A percentile compares a stretch with the other conserved stretches of the same genome.
These are phyloP conservation scores for Lactarius hatsudake DNA, from an alignment of 768 basidiomycete species.

Conservation along the genomic window DNA sequence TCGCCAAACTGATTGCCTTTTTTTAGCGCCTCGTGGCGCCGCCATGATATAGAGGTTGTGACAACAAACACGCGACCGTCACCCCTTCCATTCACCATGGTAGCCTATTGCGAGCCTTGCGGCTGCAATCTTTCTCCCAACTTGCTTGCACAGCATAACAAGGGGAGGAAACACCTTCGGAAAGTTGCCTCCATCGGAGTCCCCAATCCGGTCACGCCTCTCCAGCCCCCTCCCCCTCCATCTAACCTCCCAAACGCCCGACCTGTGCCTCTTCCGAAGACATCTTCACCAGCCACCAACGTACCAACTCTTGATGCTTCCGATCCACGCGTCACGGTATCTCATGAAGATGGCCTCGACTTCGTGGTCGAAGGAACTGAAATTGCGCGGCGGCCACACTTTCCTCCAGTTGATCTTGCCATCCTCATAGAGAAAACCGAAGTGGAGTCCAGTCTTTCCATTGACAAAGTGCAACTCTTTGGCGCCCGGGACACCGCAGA, in stretches of 20 bases:
- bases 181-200: background rate
- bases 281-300: background rate
- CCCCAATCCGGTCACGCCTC: background rate
- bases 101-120: conserved; percentile 25
- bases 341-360: conserved; percentile 14
- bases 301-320: background rate
- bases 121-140: background rate
- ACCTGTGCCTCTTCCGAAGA: background rate
- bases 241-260: background rate
- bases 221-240: background rate
- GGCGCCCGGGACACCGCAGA: background rate
- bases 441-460: background rate
- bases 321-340: conserved; percentile 5
- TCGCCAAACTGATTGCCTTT: background rate
- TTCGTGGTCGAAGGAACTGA: conserved; percentile 2
- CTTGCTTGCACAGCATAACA: background rate
- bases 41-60: background rate
- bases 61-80: background rate
- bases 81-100: conserved; percentile 8
- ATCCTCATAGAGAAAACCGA: conserved; percentile 1
- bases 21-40: background rate
- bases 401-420: background rate
- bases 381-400: background rate
- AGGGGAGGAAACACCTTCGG: conserved; percentile 3
- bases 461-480: background rate